phyloP scores from a whole-genome alignment of 768 basidiomycete genomes.

The Naganishia kalamii region DNA sequence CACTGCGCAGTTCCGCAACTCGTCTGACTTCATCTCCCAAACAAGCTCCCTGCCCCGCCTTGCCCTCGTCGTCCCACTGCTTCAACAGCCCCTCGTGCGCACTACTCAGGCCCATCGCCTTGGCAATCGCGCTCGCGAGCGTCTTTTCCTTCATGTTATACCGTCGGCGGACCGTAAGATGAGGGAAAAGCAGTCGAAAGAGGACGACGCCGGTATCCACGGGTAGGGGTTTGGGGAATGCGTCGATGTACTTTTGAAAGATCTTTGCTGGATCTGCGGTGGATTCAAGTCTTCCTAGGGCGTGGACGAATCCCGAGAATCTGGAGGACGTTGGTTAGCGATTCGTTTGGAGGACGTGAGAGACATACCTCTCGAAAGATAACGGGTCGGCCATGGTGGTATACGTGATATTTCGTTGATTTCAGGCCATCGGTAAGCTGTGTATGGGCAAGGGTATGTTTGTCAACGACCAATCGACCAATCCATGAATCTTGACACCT shows the following conservation, averaged over 20 bases:
- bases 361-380: slow-evolving; percentile 5
- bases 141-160: slow-evolving; percentile 67
- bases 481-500: too few relatives aligned
- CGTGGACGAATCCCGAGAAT: slow-evolving; percentile 1
- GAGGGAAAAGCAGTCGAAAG: slow-evolving; percentile 75
- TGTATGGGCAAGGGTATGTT: too few relatives aligned
- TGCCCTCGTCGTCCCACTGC: slow-evolving; percentile 43
- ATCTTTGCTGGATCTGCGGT: slow-evolving; percentile 20
- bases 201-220: slow-evolving; percentile 56
- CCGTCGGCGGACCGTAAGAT: slow-evolving; percentile 64
- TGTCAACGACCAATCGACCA: too few relatives aligned
- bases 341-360: background rate
- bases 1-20: slow-evolving; percentile 47
- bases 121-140: slow-evolving; percentile 54
- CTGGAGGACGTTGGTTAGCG: background rate
- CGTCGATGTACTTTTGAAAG: slow-evolving; percentile 37
- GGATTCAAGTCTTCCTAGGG: background rate
- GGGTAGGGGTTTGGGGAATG: slow-evolving; percentile 50
- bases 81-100: slow-evolving; percentile 35
- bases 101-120: slow-evolving; percentile 51
- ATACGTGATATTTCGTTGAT: background rate
- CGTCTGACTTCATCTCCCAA: slow-evolving; percentile 62
- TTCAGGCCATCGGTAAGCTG: background rate
- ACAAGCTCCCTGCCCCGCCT: slow-evolving; percentile 52
- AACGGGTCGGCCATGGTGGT: background rate